Evolutionary conservation across 2,329 filamentous ascomycete genomes (phyloP).

Genomic region (Proliferodiscus dingleyae): DNA sequence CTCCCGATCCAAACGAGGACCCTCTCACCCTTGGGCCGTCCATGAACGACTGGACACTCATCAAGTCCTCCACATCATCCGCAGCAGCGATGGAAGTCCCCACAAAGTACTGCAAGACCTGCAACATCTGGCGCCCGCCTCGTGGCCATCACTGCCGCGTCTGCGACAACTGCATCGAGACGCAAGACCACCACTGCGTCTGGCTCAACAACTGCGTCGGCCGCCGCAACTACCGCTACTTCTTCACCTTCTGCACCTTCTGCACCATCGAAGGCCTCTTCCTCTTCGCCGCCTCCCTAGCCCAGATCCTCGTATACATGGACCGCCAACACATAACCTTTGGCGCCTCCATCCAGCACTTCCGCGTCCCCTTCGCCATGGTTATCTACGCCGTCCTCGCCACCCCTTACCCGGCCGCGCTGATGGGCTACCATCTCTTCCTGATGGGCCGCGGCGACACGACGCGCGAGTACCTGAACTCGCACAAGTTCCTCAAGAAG

Average conservation of each 20-base stretch:
- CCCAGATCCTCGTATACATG: constrained; percentile 72
- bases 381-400: constrained; percentile 74
- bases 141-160: constrained; percentile 93
- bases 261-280: constrained; percentile 73
- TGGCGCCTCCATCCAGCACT: constrained; percentile 59
- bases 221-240: constrained; percentile 95
- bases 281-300: constrained; percentile 71
- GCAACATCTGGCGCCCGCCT: constrained; percentile 94
- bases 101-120: constrained; percentile 96
- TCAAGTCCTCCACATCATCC: constrained; percentile 68
- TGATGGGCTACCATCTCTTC: constrained; percentile 87
- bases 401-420: constrained; percentile 73
- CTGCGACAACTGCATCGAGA: constrained; percentile 96
- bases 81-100: constrained; percentile 95
- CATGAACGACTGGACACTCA: constrained; percentile 89
- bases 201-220: constrained; percentile 99
- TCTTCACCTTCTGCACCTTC: constrained; percentile 83
- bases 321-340: constrained; percentile 62
- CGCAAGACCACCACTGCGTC: constrained; percentile 95
- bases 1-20: constrained; percentile 68
- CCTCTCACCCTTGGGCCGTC: constrained; percentile 76
- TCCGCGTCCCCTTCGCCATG: constrained; percentile 81
- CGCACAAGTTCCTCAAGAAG: constrained; percentile 87
- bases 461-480: constrained; percentile 92
- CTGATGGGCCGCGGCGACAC: constrained; percentile 89